These are phyloP conservation scores for Cicer judaicum DNA, from an alignment of 306 rosid genomes.

Conservation along the genomic window DNA sequence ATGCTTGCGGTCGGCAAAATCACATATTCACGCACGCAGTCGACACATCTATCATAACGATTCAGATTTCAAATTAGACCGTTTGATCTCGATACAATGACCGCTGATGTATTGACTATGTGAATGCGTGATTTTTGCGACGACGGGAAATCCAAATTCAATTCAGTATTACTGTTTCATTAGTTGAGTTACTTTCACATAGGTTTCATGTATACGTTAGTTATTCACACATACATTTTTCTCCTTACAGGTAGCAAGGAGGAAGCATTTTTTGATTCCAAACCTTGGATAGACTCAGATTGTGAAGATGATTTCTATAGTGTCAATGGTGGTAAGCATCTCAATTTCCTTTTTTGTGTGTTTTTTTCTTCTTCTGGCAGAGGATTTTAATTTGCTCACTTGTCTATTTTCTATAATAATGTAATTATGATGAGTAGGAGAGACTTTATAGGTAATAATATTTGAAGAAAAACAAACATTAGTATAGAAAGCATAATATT, in stretches of 20 bases:
- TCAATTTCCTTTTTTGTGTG: constrained; percentile 7
- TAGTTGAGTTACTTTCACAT: constrained; percentile 4
- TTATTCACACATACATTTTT: not conserved
- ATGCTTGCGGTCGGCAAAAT: too few species aligned
- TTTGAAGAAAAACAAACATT: constrained; percentile 8
- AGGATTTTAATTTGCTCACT: constrained; percentile 3
- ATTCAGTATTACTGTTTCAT: not conserved
- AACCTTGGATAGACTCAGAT: constrained; percentile 88
- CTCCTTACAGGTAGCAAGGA: constrained; percentile 76
- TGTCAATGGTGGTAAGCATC: constrained; percentile 90
- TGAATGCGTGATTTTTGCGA: too few species aligned
- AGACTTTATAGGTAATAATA: not conserved
- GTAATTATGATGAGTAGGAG: constrained; percentile 2
- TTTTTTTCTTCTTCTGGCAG: constrained; percentile 9
- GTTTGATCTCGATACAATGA: too few species aligned
- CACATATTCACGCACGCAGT: too few species aligned
- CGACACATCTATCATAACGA: too few species aligned
- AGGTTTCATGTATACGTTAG: not conserved
- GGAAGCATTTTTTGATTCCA: constrained; percentile 85
- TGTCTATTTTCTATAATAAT: not conserved
- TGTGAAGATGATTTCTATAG: constrained; percentile 92
- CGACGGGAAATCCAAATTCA: too few species aligned
- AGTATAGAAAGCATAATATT: not conserved
- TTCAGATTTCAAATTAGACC: too few species aligned
- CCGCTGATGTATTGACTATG: too few species aligned